Evolutionary conservation across 139 green algal species (phyloP).

Genomic region (Chlamydomonas sp.): DNA sequence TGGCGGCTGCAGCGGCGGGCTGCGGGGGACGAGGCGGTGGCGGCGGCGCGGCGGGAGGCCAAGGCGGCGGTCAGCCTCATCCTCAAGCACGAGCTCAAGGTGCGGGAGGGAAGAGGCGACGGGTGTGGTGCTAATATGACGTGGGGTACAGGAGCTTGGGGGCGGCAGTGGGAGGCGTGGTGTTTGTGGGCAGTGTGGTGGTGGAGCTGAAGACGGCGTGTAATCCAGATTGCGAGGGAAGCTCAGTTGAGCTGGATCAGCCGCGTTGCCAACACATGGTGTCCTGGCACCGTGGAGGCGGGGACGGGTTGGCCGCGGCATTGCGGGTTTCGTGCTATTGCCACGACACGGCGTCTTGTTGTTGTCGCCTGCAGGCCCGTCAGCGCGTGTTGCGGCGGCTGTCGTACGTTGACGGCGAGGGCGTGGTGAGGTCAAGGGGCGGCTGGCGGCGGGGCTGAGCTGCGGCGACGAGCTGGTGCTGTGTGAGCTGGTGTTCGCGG

Average conservation of each 20-base stretch:
- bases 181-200: too few relatives aligned
- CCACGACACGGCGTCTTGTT: background rate
- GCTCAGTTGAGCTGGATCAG: too few relatives aligned
- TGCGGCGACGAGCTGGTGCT: conserved; percentile 84
- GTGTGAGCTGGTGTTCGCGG: conserved; percentile 81
- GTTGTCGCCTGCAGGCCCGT: conserved; percentile 30
- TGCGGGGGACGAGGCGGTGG: conserved; percentile 49
- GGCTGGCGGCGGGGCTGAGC: conserved; percentile 47
- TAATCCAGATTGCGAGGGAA: too few relatives aligned
- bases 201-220: too few relatives aligned
- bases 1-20: conserved; percentile 59
- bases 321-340: too few relatives aligned
- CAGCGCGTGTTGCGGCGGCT: conserved; percentile 74
- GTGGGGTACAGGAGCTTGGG: too few relatives aligned
- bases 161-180: too few relatives aligned
- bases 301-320: too few relatives aligned
- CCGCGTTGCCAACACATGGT: too few relatives aligned
- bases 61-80: conserved; percentile 68
- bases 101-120: background rate
- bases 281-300: too few relatives aligned
- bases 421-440: conserved; percentile 76
- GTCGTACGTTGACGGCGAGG: conserved; percentile 62
- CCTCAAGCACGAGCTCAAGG: conserved; percentile 75
- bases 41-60: conserved; percentile 57
- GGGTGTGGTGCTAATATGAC: too few relatives aligned